Base-by-base conservation (phyloP, 163 green algal species). In the Dunaliella salina region DNA sequence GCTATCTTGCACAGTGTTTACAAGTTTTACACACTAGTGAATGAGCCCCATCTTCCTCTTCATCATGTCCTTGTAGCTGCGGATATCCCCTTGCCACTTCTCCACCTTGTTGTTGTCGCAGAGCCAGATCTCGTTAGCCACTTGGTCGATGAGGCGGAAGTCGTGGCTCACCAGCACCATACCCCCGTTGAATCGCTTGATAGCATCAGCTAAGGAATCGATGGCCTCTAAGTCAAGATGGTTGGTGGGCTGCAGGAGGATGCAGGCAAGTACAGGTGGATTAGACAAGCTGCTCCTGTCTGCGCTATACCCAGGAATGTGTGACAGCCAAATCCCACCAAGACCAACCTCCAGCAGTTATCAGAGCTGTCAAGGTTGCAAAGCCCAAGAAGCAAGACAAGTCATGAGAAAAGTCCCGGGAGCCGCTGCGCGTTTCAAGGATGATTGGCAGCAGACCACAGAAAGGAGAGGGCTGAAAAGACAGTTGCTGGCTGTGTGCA, bases 131-230 rank as follows among this genome's bases (percentile, higher is more conserved):
- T 98, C 91, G 46, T 96, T 94, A 34, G 95, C 95, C 69, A 94
- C 90, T 87, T 98, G 95, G 63, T 87, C 91, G 86, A 99, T 99
- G n/a, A 99, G 92, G 12, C 96, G 89, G 94, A 99, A 98, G 92
- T 99, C 96, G 88, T 99, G 97, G 20, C 88, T 95, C n/a, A 99
- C 97, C 59, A 99, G 93, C 84, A 99, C 95, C 87, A 99, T 81
- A 78, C 97, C 97, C 46, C 97, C 97, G 87, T 98, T 72, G 20
- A 72, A 85, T 0, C 80, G 12, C 87, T 98, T 98, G 91, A 99
- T 97, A 33, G 95, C 97, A 24, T 92, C 87, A 8, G 96, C 96
- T 30, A 99, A 90, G 26, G 93, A 95, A 88, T 97, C 95, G 88
- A 99, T 98, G 45, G 93, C 94, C 90, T 98, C 96, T 81, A 98